Base-by-base conservation (phyloP, 768 basidiomycete species). In the Russula lepida region DNA sequence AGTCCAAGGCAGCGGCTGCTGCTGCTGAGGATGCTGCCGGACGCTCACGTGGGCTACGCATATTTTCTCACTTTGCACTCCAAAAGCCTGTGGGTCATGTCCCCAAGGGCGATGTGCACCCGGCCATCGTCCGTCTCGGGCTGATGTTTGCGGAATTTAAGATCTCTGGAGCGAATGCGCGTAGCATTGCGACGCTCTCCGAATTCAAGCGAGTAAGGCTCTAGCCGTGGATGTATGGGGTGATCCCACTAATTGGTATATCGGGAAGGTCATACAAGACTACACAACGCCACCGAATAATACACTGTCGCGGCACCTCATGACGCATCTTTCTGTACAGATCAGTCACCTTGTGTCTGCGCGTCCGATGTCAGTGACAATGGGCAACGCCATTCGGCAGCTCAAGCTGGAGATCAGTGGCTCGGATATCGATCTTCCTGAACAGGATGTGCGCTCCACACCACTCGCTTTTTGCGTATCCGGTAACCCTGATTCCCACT, bases 401-500 rank as follows among this genome's bases (percentile, higher is more conserved):
- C 78, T 99, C 67, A 99, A 99, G 76, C 78, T 95, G 58, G 93
- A 98, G 69, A 97, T 99, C 69, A 94, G 92, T 69, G 83, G 81
- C 43, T 84, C 93, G 44, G 91, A 94, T 67, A 92, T 92, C 52
- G 95, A 99, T 76, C 79, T 93, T 72, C 86, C 93, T 5, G 94
- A 98, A 73, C 91, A 95, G 69, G 92, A 98, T 75, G 95, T 95
- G 68, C 66, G 82, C 71, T 72, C 69, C 56, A 9, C 35, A 41
- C 30, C 33, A 21, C n/a, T 61, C 57, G 13, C 43, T 28, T n/a
- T 41, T 43, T 28, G 19, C 27, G 17, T 41, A 41, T 19, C 50
- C n/a, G 33, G 25, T 17, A 13, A 49, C 13, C 49, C 55, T 46
- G 12, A 63, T 44, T 37, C 25, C 52, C 25, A 62, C 62, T 61